Evolutionary conservation across 75 land plant species (phyloP), one percentile per base, ranked within the genome.

Genomic region (Isoetes taiwanensis): DNA sequence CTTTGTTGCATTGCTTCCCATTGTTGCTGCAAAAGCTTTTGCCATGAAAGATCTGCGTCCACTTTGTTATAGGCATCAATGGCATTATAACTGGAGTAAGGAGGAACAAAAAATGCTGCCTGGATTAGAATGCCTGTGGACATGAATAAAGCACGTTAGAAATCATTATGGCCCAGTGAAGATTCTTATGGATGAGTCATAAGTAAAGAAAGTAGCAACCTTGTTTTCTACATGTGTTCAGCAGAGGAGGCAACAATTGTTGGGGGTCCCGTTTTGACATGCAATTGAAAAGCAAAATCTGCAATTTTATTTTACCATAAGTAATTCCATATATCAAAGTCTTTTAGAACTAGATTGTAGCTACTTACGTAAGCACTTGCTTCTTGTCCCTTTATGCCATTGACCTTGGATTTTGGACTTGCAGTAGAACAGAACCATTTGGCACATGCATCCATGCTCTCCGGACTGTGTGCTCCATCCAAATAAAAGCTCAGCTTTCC

Each of bases 401-500:
- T 63, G 24, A 35, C 1, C 20, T 46, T 61, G 54, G 54, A 61
- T 40, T 54, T 54, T 17, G 41, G 31, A 29, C 29, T 68, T 25
- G 75, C 66, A 34, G 72, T 72, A 41, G 50, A 63, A 30, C 75
- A 81, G 68, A 84, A 94, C 99, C 99, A 94, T 38, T 70, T 82
- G 33, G 77, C 99, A 68, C 96, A 88, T 28, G 77, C 79, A 34
- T 79, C 99, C 96, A 94, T 77, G 70, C 99, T 94, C 74, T 94
- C 99, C 25, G 99, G 90, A 61, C 88, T 94, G 66, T 88, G 99
- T 21, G 99, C 99, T 38, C 99, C 99, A 78, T 94, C 99, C 68
- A 88, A 62, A 66, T 74, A 88, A 58, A 88, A 94, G 25, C 69
- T 75, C 34, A 90, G 64, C 19, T 67, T 59, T 33, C 77, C 81